Evolutionary conservation across 495 filamentous ascomycete genomes (phyloP), one percentile per base, ranked within the genome.

Genomic region (Hyaloscypha variabilis): DNA sequence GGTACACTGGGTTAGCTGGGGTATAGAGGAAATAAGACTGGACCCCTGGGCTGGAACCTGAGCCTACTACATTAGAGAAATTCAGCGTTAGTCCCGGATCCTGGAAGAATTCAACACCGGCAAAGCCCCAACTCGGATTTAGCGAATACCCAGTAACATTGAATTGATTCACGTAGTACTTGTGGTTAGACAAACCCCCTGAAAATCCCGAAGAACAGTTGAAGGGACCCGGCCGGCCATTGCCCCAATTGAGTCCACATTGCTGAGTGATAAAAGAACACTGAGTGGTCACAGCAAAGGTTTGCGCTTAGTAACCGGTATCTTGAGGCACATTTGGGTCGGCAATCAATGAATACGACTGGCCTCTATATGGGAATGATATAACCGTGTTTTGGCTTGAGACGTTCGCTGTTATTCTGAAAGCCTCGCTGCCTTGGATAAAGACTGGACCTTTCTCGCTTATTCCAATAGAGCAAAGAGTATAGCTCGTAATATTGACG

Each of bases 211-310:
- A 10, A 4, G 17, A 24, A 28, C 5, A 24, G 17, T 25, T 24
- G 51, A 14, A 10, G 17, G 3, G 17, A 21, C 3, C 3, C 21
- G 8, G 2, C 3, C 5, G 6, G 51, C 6, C 6, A n/a, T n/a
- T n/a, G n/a, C 51, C 51, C 2, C 2, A 2, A 25, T 6, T 10
- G 23, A 53, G 2, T 3, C 54, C 26, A 57, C 54, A 57, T 34
- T 57, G 3, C 13, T 57, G 25, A 19, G 21, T 31, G 3, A 57
- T 31, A 6, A 57, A 57, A 57, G 54, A 3, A 21, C 54, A 57
- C 26, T 57, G 54, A 2, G 54, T 57, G 29, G 3, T 34, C 54
- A 57, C 54, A 57, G 54, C 51, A 57, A 57, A 57, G n/a, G 26
- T 57, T 19, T 8, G 19, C 2, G 29, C 54, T 34, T 57, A 28